Conservation (phyloP, 495 filamentous ascomycete species). For the Neurospora sp. region DNA sequence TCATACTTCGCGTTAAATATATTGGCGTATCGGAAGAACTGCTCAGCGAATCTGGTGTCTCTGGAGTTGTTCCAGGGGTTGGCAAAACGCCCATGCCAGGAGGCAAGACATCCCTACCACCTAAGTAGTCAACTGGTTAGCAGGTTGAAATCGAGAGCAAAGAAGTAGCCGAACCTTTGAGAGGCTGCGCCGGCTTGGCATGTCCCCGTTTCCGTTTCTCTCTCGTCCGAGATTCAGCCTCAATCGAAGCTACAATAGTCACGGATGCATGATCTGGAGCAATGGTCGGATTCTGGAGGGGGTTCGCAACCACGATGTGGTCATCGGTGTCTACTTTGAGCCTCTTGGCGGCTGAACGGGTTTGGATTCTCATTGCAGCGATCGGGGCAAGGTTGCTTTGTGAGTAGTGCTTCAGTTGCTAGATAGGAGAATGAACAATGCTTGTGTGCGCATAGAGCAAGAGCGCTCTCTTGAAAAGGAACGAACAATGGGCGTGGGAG, state of each 20-base stretch:
- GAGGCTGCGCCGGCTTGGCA: slow-evolving; percentile 3
- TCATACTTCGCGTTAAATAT: not conserved
- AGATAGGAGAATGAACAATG: not conserved
- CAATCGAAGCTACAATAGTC: not conserved
- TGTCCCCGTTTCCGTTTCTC: slow-evolving; percentile 6
- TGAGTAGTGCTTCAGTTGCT: not conserved
- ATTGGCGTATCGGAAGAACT: not conserved
- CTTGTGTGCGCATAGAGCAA: not conserved
- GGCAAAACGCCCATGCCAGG: slow-evolving; percentile 28
- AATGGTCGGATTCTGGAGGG: not conserved
- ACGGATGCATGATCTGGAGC: not conserved
- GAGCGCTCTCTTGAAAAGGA: not conserved
- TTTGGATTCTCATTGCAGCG: not conserved
- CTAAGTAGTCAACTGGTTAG: not conserved
- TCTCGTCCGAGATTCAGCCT: not conserved
- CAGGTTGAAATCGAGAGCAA: not conserved
- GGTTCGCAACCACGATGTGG: not conserved
- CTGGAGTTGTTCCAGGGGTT: not conserved
- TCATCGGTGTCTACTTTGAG: not conserved
- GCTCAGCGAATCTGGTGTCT: not conserved
- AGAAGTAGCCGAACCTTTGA: slow-evolving; percentile 19
- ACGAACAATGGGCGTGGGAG: not conserved
- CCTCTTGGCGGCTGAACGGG: not conserved
- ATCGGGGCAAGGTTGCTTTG: not conserved
- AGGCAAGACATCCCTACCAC: slow-evolving; percentile 13